Evolutionary conservation across 495 filamentous ascomycete genomes (phyloP).

Genomic region (Talaromyces wortmannii): DNA sequence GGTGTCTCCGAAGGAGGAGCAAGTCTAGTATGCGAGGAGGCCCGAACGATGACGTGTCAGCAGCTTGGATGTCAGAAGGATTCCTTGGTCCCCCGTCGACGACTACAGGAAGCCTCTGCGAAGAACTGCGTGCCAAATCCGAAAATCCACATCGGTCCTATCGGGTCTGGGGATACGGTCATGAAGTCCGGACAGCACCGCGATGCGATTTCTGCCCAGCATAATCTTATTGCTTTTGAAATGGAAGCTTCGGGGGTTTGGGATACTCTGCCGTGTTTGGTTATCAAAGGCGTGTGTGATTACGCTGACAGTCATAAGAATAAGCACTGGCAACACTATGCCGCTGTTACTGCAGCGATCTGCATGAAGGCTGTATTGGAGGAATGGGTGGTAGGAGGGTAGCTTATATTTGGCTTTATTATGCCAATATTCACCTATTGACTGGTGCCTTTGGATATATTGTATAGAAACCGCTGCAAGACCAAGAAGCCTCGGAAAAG

Average conservation of each 20-base stretch:
- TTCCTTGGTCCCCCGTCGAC: conserved; percentile 1
- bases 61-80: conserved; percentile 7
- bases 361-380: conserved; percentile 15
- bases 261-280: conserved; percentile 23
- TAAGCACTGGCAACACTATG: conserved; percentile 31
- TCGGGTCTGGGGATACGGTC: conserved; percentile 22
- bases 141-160: conserved; percentile 13
- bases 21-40: conserved; percentile 6
- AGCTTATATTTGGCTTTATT: background rate
- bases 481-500: too few relatives aligned
- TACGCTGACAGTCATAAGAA: conserved; percentile 37
- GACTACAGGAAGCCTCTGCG: conserved; percentile 3
- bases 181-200: conserved; percentile 21
- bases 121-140: background rate
- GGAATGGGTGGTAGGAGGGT: conserved; percentile 6
- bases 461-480: too few relatives aligned
- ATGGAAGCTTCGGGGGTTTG: conserved; percentile 34
- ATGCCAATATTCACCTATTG: too few relatives aligned
- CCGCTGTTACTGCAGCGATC: conserved; percentile 23
- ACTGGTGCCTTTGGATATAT: too few relatives aligned
- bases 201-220: conserved; percentile 9
- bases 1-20: background rate
- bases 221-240: conserved; percentile 30
- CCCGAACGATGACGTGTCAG: conserved; percentile 6
- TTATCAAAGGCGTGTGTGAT: conserved; percentile 33